Percentiles rank a stretch among this genome's conserved stretches.
Evolutionary conservation across 2,329 filamentous ascomycete genomes (phyloP).

Genomic region (Epichloe scottii): DNA sequence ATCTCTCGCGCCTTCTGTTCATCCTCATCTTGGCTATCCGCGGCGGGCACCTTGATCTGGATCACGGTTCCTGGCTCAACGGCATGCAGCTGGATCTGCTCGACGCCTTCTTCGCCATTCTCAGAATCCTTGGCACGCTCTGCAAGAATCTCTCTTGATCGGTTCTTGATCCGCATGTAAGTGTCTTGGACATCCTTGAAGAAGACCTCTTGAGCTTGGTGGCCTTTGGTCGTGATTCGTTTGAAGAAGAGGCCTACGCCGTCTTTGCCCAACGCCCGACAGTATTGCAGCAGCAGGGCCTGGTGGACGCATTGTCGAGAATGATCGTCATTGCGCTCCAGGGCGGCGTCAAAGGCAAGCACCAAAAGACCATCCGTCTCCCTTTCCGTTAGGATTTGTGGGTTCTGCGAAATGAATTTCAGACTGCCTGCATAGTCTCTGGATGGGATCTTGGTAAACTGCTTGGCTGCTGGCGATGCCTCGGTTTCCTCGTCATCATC

Average conservation of each 20-base stretch:
- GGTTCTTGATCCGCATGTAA: conserved; percentile 66
- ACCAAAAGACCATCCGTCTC: conserved; percentile 87
- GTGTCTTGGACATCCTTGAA: conserved; percentile 85
- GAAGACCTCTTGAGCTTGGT: conserved; percentile 86
- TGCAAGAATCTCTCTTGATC: conserved; percentile 57
- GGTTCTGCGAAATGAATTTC: conserved; percentile 67
- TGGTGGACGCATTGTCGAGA: conserved; percentile 86
- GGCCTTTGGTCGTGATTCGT: conserved; percentile 76
- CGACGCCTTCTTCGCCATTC: conserved; percentile 41
- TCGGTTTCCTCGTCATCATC: conserved; percentile 63
- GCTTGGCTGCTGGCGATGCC: conserved; percentile 63
- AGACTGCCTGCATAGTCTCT: conserved; percentile 63
- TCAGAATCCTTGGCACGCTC: conserved; percentile 36
- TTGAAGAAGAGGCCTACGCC: conserved; percentile 93
- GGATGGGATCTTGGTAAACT: conserved; percentile 67
- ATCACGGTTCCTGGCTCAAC: conserved; percentile 90
- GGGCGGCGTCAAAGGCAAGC: conserved; percentile 79
- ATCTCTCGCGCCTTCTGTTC: conserved; percentile 55
- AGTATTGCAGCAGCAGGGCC: conserved; percentile 86
- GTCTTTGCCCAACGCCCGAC: conserved; percentile 74
- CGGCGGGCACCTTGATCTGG: conserved; percentile 68
- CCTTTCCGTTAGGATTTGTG: conserved; percentile 64
- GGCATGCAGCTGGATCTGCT: conserved; percentile 95
- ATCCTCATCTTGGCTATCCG: conserved; percentile 52
- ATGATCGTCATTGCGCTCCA: conserved; percentile 63